A percentile compares a stretch with the other conserved stretches of the same genome.
Conservation (phyloP, 2,329 filamentous ascomycete species). For the Lachnellula arida region DNA sequence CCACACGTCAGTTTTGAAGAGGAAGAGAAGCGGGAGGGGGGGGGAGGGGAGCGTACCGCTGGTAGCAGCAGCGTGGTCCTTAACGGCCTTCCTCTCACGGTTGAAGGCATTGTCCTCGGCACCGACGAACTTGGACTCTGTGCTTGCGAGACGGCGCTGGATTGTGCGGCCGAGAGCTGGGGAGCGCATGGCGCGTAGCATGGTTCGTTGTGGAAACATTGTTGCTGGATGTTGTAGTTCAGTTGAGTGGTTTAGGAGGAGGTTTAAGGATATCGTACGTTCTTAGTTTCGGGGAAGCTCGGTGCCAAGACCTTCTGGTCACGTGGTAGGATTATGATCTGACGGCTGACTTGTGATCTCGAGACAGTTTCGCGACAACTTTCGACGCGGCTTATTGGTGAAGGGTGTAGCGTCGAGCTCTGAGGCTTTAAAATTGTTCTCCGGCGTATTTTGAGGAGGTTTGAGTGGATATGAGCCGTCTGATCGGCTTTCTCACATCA, state of each 20-base stretch:
- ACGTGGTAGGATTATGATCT: neutral
- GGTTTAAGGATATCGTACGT: constrained; percentile 1
- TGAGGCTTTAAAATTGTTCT: neutral
- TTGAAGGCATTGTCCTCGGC: constrained; percentile 84
- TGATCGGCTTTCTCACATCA: no score
- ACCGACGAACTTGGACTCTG: constrained; percentile 53
- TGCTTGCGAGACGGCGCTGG: constrained; percentile 70
- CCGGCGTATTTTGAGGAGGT: neutral
- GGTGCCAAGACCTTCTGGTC: neutral
- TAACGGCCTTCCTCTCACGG: constrained; percentile 83
- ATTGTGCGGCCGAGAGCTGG: constrained; percentile 49
- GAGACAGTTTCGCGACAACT: neutral
- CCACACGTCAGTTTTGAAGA: constrained; percentile 32
- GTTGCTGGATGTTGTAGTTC: constrained; percentile 29
- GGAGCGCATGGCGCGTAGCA: constrained; percentile 54
- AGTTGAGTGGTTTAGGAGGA: neutral
- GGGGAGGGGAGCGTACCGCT: constrained; percentile 58
- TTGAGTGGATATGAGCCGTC: neutral
- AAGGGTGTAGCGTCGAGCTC: neutral
- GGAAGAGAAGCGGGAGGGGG: constrained; percentile 22
- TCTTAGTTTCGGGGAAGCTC: neutral
- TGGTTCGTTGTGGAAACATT: constrained; percentile 62
- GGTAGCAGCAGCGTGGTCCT: constrained; percentile 81
- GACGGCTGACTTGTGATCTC: neutral
- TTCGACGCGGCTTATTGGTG: neutral